These are phyloP conservation scores for rapeseed (Brassica napus) DNA, from an alignment of 345 rosid genomes.

Conservation along the genomic window Da-Ae NC_063437.1:14119501-14120000, in stretches of 20 bases:
- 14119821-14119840: not conserved
- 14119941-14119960: not conserved
- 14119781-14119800: not conserved
- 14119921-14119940: not conserved
- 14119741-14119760: not conserved
- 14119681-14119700: slow-evolving; percentile 3
- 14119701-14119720: not conserved
- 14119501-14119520: slow-evolving; percentile 37
- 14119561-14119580: slow-evolving; percentile 39
- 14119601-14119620: slow-evolving; percentile 14
- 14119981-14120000: not conserved
- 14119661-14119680: slow-evolving; percentile 24
- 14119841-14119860: not conserved
- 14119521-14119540: slow-evolving; percentile 8
- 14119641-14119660: not conserved
- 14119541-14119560: slow-evolving; percentile 10
- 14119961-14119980: slow-evolving; percentile 12
- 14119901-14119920: not conserved
- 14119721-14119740: not conserved
- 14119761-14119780: not conserved
- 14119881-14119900: not conserved
- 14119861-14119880: not conserved
- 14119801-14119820: not conserved
- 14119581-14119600: slow-evolving; percentile 34
- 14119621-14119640: slow-evolving; percentile 22